Evolutionary conservation across 2,329 filamentous ascomycete species (phyloP).

Genomic region (Trichoderma endophyticum): DNA sequence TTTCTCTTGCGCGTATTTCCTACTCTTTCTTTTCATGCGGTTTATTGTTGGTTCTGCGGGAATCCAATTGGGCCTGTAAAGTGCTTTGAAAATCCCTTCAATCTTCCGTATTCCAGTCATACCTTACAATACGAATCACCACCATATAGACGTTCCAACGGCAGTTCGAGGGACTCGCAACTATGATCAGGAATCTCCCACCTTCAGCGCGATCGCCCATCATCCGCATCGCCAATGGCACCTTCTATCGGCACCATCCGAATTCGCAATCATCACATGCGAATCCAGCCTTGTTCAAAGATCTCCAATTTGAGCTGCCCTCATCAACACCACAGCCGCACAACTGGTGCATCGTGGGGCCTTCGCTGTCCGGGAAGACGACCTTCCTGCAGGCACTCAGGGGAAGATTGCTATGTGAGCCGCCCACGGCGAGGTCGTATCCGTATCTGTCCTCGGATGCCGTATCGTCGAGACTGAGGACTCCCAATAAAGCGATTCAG

Average conservation of each 20-base stretch:
- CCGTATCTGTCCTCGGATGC: constrained; percentile 69
- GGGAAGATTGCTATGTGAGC: constrained; percentile 71
- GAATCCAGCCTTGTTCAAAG: constrained; percentile 71
- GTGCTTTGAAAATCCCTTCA: no score
- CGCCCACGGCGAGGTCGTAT: constrained; percentile 71
- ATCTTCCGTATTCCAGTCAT: background rate
- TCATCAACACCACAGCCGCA: constrained; percentile 50
- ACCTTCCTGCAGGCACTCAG: constrained; percentile 76
- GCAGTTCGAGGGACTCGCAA: background rate
- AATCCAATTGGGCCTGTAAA: background rate
- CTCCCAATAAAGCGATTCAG: constrained; percentile 67
- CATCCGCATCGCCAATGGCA: constrained; percentile 71
- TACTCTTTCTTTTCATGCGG: background rate
- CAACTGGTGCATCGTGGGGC: constrained; percentile 82
- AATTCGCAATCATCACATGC: constrained; percentile 45
- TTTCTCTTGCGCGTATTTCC: background rate
- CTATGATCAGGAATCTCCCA: constrained; percentile 36
- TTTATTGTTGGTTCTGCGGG: background rate
- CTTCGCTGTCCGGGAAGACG: constrained; percentile 75
- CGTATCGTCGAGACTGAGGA: constrained; percentile 54
- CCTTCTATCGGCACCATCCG: constrained; percentile 78
- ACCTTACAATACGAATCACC: background rate
- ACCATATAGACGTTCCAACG: background rate
- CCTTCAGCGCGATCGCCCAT: constrained; percentile 49
- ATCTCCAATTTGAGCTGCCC: constrained; percentile 67